Evolutionary conservation across 2,329 filamentous ascomycete species (phyloP).

Genomic region (Hyphodiscus sp.): DNA sequence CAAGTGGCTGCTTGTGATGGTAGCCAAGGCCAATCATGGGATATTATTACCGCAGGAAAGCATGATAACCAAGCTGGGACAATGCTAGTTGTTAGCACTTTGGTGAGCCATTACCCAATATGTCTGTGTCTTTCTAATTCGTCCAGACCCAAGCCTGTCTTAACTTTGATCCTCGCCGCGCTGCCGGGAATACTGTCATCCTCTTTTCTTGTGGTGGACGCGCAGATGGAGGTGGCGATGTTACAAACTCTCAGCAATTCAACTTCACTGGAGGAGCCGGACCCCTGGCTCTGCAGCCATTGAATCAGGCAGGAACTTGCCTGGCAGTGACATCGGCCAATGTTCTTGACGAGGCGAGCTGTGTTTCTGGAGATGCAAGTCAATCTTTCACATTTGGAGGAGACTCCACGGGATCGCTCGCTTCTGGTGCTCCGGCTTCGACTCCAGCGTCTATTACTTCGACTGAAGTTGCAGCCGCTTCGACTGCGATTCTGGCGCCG

Average conservation of each 20-base stretch:
- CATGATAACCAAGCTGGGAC: conserved; percentile 43
- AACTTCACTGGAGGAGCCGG: conserved; percentile 37
- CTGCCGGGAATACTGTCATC: conserved; percentile 44
- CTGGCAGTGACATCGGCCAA: conserved; percentile 38
- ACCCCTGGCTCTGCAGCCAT: conserved; percentile 39
- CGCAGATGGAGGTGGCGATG: conserved; percentile 40
- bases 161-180: conserved; percentile 49
- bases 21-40: conserved; percentile 37
- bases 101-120: conserved; percentile 29
- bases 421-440: conserved; percentile 31
- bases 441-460: background rate
- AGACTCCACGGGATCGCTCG: conserved; percentile 1
- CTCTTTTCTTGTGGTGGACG: conserved; percentile 54
- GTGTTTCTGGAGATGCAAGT: conserved; percentile 33
- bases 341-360: conserved; percentile 38
- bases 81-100: conserved; percentile 47
- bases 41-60: conserved; percentile 41
- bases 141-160: conserved; percentile 48
- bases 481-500: background rate
- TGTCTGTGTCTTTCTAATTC: conserved; percentile 1
- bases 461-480: background rate
- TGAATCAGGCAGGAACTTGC: conserved; percentile 41
- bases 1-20: conserved; percentile 36
- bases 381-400: conserved; percentile 37
- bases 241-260: conserved; percentile 48